These are phyloP conservation scores for Vaccinium darrowii DNA, from an alignment of 148 eudicot genomes.

Conservation along the genomic window DNA sequence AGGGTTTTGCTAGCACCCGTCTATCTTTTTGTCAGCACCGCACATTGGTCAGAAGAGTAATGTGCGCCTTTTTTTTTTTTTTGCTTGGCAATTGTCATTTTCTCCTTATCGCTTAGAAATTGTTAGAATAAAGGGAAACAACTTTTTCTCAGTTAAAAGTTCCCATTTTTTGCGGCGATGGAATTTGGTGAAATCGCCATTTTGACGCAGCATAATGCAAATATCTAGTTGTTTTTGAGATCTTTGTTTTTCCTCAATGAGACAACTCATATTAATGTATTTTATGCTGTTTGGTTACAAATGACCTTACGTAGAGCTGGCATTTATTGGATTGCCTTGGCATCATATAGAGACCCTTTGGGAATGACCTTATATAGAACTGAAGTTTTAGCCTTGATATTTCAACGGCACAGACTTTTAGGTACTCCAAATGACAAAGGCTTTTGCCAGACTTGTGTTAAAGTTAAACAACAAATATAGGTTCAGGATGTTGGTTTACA, in stretches of 20 bases:
- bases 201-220: not conserved
- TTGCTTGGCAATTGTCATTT: not conserved
- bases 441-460: not conserved
- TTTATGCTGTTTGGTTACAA: not conserved
- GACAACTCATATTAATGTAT: not conserved
- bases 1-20: not conserved
- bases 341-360: not conserved
- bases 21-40: not conserved
- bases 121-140: not conserved
- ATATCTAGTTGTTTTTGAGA: not conserved
- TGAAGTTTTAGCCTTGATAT: not conserved
- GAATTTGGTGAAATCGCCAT: not conserved
- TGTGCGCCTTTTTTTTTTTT: not conserved
- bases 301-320: not conserved
- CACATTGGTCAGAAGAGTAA: not conserved
- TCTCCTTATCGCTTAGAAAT: not conserved
- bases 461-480: not conserved
- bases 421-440: not conserved
- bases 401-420: not conserved
- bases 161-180: not conserved
- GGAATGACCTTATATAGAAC: not conserved
- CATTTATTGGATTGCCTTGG: slow-evolving; percentile 12
- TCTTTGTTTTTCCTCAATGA: not conserved
- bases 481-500: not conserved
- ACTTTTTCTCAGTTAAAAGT: not conserved